phyloP scores from a whole-genome alignment of 495 filamentous ascomycete genomes.

The Hypoxylon trugodes region DNA sequence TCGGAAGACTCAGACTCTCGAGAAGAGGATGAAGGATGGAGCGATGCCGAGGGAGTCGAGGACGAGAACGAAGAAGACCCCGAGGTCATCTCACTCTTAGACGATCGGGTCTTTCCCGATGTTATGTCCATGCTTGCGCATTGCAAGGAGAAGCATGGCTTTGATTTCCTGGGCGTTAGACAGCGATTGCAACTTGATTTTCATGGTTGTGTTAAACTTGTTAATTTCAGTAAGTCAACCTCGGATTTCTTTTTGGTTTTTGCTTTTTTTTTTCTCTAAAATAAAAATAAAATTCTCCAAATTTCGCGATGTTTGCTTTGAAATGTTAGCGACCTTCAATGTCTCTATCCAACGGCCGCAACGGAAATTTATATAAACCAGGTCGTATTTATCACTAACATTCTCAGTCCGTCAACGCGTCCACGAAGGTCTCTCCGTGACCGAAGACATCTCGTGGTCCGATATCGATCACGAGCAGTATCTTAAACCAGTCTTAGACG shows the following conservation, averaged over 20 bases:
- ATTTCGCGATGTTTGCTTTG: background rate
- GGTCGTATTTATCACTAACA: slow-evolving; percentile 13
- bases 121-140: slow-evolving; percentile 73
- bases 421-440: slow-evolving; percentile 56
- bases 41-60: slow-evolving; percentile 71
- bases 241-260: background rate
- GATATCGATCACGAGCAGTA: slow-evolving; percentile 78
- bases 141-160: slow-evolving; percentile 72
- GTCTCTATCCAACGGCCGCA: background rate
- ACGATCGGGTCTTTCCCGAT: slow-evolving; percentile 71
- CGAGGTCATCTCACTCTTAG: slow-evolving; percentile 75
- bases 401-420: slow-evolving; percentile 50
- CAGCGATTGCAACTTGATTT: slow-evolving; percentile 79
- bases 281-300: too few species aligned
- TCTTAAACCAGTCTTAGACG: slow-evolving; percentile 85
- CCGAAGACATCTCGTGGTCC: slow-evolving; percentile 62
- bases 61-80: slow-evolving; percentile 65
- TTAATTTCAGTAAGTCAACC: slow-evolving; percentile 73
- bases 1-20: slow-evolving; percentile 41
- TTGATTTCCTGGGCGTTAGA: slow-evolving; percentile 75
- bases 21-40: slow-evolving; percentile 75
- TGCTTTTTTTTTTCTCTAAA: background rate
- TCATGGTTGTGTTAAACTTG: slow-evolving; percentile 79
- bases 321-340: background rate
- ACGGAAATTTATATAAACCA: background rate